Base-by-base conservation (phyloP, 2,329 filamentous ascomycete genomes). In the Xylariales sp. region DNA sequence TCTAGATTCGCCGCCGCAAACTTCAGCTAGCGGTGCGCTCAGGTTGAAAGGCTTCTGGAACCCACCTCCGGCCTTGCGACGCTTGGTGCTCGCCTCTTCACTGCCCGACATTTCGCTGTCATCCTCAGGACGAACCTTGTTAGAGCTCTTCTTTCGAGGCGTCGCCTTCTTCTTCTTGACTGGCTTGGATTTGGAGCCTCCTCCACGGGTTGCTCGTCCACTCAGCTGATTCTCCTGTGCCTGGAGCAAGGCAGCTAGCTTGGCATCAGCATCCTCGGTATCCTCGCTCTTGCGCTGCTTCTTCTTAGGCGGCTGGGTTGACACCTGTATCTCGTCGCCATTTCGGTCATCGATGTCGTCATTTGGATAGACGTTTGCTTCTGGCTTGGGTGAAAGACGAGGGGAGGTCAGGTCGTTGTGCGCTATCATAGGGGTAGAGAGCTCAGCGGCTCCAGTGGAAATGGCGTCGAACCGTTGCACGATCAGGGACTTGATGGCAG, bases 21-120 rank as follows among this genome's bases (percentile, higher is more conserved):
- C 68, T 44, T 81, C 80, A 1, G 82, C 74, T 16, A 93, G 73
- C 10, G 83, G 76, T 38, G 73, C 70, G 51, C 85, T 89, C 35
- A 93, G 76, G 45, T 78, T 78, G 62, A 90, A 87, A 1, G 84
- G 84, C 68, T 90, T 90, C 71, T 96, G 89, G 58, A 98, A 98
- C 3, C 90, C 93, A 25, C 90, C 89, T 1, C 89, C 89, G 15
- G 89, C 86, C 57, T 90, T 95, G 51, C 86, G 81, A 68, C 87
- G 84, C 53, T 78, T 75, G 9, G 68, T 70, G 54, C 60, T 71
- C 47, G 56, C 77, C 66, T 62, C 80, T 24, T 66, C 82, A 33
- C 76, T 82, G 4, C 73, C 77, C 9, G 80, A 80, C 7, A 85
- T 63, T 37, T 91, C 88, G 53, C 86, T 91, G 52, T 94, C 88